Evolutionary conservation across 2,329 filamentous ascomycete genomes (phyloP).

Genomic region (Cylindrodendrum hubeiense): DNA sequence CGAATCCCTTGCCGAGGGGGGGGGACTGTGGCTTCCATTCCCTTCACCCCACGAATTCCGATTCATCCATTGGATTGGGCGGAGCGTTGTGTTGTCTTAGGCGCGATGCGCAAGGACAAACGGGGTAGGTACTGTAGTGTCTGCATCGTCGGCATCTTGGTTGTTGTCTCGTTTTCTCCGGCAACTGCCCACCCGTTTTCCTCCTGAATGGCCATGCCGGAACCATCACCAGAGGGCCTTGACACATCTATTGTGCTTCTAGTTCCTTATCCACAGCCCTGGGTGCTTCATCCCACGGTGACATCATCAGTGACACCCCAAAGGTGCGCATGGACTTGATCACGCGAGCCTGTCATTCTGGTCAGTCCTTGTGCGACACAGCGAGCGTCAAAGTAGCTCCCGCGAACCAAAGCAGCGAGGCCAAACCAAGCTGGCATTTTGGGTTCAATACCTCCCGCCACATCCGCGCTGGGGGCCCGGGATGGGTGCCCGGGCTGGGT

Average conservation of each 20-base stretch:
- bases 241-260: background rate
- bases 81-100: conserved; percentile 10
- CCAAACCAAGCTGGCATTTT: conserved; percentile 7
- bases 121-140: conserved; percentile 3
- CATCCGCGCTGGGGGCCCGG: conserved; percentile 9
- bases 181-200: background rate
- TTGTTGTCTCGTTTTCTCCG: conserved; percentile 16
- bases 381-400: background rate
- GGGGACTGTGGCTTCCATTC: conserved; percentile 1
- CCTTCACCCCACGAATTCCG: conserved; percentile 15
- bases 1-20: background rate
- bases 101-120: conserved; percentile 3
- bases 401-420: conserved; percentile 3
- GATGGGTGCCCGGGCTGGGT: conserved; percentile 7
- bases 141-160: background rate
- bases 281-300: conserved; percentile 18
- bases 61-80: conserved; percentile 10
- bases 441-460: conserved; percentile 17
- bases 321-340: conserved; percentile 15
- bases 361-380: conserved; percentile 7
- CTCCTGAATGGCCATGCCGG: background rate
- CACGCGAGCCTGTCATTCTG: conserved; percentile 24
- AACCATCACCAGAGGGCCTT: background rate
- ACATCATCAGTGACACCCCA: conserved; percentile 19
- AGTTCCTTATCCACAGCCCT: conserved; percentile 1